Evolutionary conservation across 352 stramenopile species (phyloP), one percentile per base, ranked within the genome.

Genomic region (Globisporangium cylindrosporum): DNA sequence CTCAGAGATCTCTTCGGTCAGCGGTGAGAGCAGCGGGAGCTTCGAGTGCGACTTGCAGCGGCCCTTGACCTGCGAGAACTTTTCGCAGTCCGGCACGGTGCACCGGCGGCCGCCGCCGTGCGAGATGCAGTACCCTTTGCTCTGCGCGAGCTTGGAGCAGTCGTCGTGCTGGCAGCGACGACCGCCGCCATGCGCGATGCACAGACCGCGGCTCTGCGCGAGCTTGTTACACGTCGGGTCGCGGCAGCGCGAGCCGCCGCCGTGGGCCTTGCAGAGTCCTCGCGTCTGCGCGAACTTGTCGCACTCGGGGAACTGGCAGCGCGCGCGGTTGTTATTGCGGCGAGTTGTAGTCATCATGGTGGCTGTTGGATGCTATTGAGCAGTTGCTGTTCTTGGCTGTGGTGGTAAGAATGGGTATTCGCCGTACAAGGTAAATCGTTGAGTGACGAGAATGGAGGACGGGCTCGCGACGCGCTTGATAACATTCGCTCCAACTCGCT

Each of bases 11-110:
- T 69, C 61, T 12, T 72, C 60, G 3, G 68, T 69, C 27, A 83
- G 43, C 49, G 66, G 43, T 43, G 68, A 53, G 27, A 22, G 25
- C 58, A 71, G 48, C 3, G 68, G 69, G 7, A 93, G 79, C 78
- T 95, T 95, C 9, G 85, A 92, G 74, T 95, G 87, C 38, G 82
- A 89, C 78, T 95, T 95, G 76, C 87, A 95, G 24, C 86, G 86
- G 25, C 87, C 87, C 49, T 92, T 92, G 66, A 95, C 86, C 67
- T 95, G 87, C n/a, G 87, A 92, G 65, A 95, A 95, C 77, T 95
- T 95, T 62, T 92, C 78, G 68, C 89, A 96, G 72, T 86, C 81
- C 1, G 76, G 68, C 29, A 92, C 81, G 24, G 74, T 86, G 71
- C 87, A 95, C 1, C 87, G 85, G 0, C 85, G 86, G 5, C 87